Evolutionary conservation across 2,329 filamentous ascomycete genomes (phyloP), one percentile per base, ranked within the genome.

Genomic region (Penicillium vulpinum): DNA sequence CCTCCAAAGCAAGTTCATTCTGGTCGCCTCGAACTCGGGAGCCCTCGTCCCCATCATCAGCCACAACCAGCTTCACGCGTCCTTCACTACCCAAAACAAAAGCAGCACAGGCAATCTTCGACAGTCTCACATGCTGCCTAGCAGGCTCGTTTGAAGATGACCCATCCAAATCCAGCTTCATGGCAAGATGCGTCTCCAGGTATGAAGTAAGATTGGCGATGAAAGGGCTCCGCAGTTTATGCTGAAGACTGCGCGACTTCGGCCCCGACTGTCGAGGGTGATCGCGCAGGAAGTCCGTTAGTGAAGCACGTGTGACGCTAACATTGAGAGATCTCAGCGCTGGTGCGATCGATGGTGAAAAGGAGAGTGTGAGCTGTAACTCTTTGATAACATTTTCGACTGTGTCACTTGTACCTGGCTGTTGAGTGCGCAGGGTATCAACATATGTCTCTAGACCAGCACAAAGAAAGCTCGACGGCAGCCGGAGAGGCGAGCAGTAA

Each of bases 381-480:
- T 77, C 75, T 46, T 70, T 75, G 15, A 77, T 57, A 9, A 71
- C 59, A 48, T 71, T 63, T 62, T 74, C 67, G 9, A 72, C 59
- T 24, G 65, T 47, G 22, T 51, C 35, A 16, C 57, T 46, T 18
- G 56, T 31, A 44, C 26, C 26, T 54, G 35, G 31, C 45, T 11
- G 24, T 2, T 21, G 38, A 57, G 29, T 44, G 54, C 38, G 54
- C 55, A 67, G 36, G 2, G 36, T 60, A 2, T 64, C 58, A 6
- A 77, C 47, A 15, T 73, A 77, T 0, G 64, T 73, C 57, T 81
- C 79, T 16, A 83, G 69, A 2, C 71, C 70, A 0, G 67, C 62
- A n/a, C 77, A 77, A 31, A 83, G 70, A 57, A 81, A 80, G 8
- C 62, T 57, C 0, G 80, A 76, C 0, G 77, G 69, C 4, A 83